Conservation (phyloP, 1,284 basidiomycete species). For the Peniophora sp. region DNA sequence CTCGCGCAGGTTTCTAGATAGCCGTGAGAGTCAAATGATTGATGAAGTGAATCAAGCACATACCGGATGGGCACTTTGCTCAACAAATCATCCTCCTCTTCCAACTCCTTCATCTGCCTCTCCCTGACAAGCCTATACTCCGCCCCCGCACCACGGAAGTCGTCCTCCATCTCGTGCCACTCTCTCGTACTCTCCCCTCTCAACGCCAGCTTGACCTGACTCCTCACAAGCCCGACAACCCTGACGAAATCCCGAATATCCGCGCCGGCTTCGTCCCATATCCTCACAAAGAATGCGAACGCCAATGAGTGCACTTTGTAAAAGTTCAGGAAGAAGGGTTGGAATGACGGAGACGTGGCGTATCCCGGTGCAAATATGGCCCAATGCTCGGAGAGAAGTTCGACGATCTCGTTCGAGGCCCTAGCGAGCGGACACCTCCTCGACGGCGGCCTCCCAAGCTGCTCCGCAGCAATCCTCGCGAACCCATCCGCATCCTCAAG, state of each 20-base stretch:
- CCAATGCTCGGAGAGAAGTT: slow-evolving; percentile 85
- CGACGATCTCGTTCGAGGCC: slow-evolving; percentile 84
- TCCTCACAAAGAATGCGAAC: slow-evolving; percentile 84
- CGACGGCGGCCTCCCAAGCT: slow-evolving; percentile 70
- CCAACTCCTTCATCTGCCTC: slow-evolving; percentile 90
- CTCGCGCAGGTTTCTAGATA: slow-evolving; percentile 67
- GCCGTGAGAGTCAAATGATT: slow-evolving; percentile 1
- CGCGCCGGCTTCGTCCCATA: slow-evolving; percentile 93
- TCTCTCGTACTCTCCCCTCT: slow-evolving; percentile 69
- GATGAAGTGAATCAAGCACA: slow-evolving; percentile 16
- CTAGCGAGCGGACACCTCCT: slow-evolving; percentile 82
- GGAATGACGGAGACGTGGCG: slow-evolving; percentile 77
- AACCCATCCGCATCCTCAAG: slow-evolving; percentile 73
- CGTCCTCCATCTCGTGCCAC: slow-evolving; percentile 82
- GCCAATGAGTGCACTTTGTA: slow-evolving; percentile 77
- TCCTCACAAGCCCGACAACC: slow-evolving; percentile 75
- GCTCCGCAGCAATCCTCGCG: slow-evolving; percentile 82
- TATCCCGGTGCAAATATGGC: slow-evolving; percentile 73
- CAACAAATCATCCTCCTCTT: slow-evolving; percentile 84
- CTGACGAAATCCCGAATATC: slow-evolving; percentile 74
- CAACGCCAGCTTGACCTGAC: slow-evolving; percentile 79
- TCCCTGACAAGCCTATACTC: slow-evolving; percentile 87
- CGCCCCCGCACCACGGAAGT: slow-evolving; percentile 78
- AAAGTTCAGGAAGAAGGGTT: slow-evolving; percentile 88
- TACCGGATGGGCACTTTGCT: slow-evolving; percentile 80